Evolutionary conservation across 2,329 filamentous ascomycete species (phyloP), one percentile per base, ranked within the genome.

Genomic region (Aspergillus unguis): DNA sequence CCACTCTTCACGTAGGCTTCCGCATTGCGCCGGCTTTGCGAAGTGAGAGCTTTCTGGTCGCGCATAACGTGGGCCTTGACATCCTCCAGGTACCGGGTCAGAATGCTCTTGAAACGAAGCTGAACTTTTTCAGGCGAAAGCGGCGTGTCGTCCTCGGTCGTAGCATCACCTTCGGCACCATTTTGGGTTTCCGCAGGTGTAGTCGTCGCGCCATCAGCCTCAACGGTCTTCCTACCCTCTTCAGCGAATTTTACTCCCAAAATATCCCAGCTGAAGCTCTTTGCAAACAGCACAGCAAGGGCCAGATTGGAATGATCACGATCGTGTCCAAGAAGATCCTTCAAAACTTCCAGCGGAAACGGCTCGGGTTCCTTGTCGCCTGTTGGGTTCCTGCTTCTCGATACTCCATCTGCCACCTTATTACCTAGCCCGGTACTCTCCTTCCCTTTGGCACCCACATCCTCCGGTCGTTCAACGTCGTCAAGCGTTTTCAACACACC

Each of bases 1-100:
- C 94, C 94, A 35, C 94, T 97, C 66, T 96, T 96, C 63, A 99
- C 92, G 64, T 99, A 99, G 5, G 92, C 94, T 71, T 99, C 94
- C 1, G 94, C 92, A 72, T 99, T 99, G 62, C 92, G 91, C 58
- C 91, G 89, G 49, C 89, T 90, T 73, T 99, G 94, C 27, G 83
- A 85, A 48, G 85, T 83, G 37, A 99, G 86, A 37, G 88, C 86
- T 70, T 95, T 94, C 69, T 99, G 94, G 63, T 97, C 91, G n/a
- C 89, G 86, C 29, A 92, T 71, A 29, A 99, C 80, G 65, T 97
- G 94, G 11, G 81, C 78, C 66, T 95, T 96, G 60, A 97, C 89
- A 67, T 96, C 92, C 50, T 96, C 90, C 60, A 97, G 89, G 65
- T 99, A 99, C 31, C 88, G 86, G 53, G 81, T 86, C 28, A 99